phyloP scores from a whole-genome alignment of 2,329 filamentous ascomycete species.

The Hypoxylon sp. region DNA sequence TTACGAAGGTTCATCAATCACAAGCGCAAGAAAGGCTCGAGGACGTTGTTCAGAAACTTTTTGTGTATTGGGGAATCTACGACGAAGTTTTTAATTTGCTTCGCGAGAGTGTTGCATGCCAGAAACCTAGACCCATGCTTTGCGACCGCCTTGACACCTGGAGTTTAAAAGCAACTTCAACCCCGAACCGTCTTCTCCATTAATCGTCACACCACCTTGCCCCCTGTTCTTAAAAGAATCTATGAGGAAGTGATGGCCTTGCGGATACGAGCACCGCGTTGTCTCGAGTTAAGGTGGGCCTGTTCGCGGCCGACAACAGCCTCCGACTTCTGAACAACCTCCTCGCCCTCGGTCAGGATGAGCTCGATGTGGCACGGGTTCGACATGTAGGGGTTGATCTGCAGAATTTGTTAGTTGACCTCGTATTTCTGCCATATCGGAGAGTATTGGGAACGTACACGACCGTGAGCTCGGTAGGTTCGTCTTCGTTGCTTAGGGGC shows the following conservation, averaged over 20 bases:
- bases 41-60: slow-evolving; percentile 49
- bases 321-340: slow-evolving; percentile 93
- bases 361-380: slow-evolving; percentile 99
- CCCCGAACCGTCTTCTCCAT: slow-evolving; percentile 51
- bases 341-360: slow-evolving; percentile 97
- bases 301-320: slow-evolving; percentile 75
- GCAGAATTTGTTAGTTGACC: slow-evolving; percentile 50
- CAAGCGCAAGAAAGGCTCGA: neutral
- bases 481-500: slow-evolving; percentile 99
- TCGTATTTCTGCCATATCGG: neutral
- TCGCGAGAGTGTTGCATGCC: slow-evolving; percentile 56
- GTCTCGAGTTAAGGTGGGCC: slow-evolving; percentile 86
- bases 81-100: slow-evolving; percentile 51
- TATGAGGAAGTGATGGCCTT: slow-evolving; percentile 77
- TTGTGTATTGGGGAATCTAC: slow-evolving; percentile 53
- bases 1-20: slow-evolving; percentile 1
- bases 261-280: slow-evolving; percentile 82
- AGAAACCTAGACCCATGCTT: slow-evolving; percentile 58
- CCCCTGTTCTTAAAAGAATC: slow-evolving; percentile 46
- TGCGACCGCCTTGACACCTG: slow-evolving; percentile 58
- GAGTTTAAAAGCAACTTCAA: slow-evolving; percentile 55
- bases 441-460: slow-evolving; percentile 77
- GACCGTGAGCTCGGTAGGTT: slow-evolving; percentile 99
- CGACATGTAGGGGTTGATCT: slow-evolving; percentile 99
- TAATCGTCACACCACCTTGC: slow-evolving; percentile 50